phyloP scores from a whole-genome alignment of 306 rosid genomes.

The Pueraria montana region DNA sequence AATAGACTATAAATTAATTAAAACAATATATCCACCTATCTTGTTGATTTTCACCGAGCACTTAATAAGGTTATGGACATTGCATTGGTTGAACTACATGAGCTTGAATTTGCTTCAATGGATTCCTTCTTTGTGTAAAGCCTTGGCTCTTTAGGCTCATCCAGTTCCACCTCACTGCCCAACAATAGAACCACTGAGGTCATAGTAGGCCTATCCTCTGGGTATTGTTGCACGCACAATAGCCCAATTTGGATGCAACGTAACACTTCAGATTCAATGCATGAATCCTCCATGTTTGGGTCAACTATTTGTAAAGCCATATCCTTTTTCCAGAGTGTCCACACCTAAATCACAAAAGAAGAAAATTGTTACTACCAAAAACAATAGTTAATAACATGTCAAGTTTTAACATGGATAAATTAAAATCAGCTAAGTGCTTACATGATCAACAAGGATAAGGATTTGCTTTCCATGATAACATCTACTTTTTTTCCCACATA shows the following conservation, averaged over 20 bases:
- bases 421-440: neutral
- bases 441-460: constrained; percentile 1
- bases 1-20: too few relatives aligned
- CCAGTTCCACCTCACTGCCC: constrained; percentile 45
- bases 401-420: neutral
- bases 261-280: too few relatives aligned
- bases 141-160: constrained; percentile 56
- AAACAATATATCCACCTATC: too few relatives aligned
- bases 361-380: neutral
- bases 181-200: constrained; percentile 50
- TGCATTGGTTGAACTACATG: constrained; percentile 2
- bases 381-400: neutral
- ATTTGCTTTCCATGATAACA: neutral
- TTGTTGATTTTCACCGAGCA: neutral
- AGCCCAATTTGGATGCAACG: too few relatives aligned
- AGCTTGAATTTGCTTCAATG: too few relatives aligned
- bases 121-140: neutral
- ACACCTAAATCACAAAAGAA: neutral
- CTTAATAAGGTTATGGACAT: neutral
- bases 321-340: neutral
- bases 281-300: neutral
- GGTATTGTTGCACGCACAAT: too few relatives aligned
- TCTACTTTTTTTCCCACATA: constrained; percentile 4
- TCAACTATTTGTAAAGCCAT: neutral
- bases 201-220: too few relatives aligned